phyloP scores from a whole-genome alignment of 768 basidiomycete species.

The Hirschioporus abietinus region DNA sequence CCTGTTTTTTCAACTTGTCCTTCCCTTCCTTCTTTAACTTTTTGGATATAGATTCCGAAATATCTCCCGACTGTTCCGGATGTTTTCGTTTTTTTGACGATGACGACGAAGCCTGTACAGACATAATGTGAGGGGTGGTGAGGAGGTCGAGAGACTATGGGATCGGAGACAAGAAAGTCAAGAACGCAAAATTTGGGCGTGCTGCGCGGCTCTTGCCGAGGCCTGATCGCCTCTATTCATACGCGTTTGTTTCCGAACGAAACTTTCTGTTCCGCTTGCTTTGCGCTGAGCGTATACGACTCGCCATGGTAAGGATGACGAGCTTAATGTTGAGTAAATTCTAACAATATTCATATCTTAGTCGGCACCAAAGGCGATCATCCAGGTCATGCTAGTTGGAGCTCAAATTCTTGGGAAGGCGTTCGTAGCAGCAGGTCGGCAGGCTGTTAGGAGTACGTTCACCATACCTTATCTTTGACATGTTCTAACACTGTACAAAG shows the following conservation, averaged over 20 bases:
- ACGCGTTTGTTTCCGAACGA: not conserved
- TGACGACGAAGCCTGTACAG: not conserved
- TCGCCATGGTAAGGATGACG: constrained; percentile 1
- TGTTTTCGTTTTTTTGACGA: constrained; percentile 4
- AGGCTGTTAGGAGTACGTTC: constrained; percentile 86
- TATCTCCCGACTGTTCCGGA: not conserved
- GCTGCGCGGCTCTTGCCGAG: not conserved
- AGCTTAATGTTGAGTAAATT: not conserved
- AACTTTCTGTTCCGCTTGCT: not conserved
- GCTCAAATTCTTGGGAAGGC: constrained; percentile 87
- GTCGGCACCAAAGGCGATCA: constrained; percentile 75
- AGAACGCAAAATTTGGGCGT: not conserved
- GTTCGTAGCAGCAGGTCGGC: constrained; percentile 81
- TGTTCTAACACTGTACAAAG: constrained; percentile 32
- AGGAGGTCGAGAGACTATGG: not conserved
- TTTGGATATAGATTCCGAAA: not conserved
- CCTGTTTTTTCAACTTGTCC: constrained; percentile 5
- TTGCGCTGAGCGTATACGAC: not conserved
- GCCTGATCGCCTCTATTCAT: not conserved
- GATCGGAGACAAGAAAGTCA: not conserved
- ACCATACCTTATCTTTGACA: constrained; percentile 1
- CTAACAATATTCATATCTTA: constrained; percentile 24
- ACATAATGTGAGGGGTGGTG: not conserved
- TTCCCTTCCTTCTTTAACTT: constrained; percentile 13
- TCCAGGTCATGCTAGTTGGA: constrained; percentile 76